Evolutionary conservation across 495 filamentous ascomycete species (phyloP).

Genomic region (Diplogelasinospora grovesii): DNA sequence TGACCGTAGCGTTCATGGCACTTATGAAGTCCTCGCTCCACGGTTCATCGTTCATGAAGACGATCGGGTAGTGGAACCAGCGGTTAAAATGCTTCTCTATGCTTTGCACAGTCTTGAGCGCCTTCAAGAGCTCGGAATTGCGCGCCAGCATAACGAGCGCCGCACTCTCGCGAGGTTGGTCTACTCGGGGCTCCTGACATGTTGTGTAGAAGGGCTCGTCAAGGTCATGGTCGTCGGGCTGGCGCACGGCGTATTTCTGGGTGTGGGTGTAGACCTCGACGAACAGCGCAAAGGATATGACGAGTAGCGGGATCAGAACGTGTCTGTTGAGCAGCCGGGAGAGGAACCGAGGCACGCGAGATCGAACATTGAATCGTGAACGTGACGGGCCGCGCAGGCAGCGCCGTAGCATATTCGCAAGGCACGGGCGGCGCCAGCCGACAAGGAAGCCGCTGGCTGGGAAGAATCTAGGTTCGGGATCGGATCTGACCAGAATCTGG

Average conservation of each 20-base stretch:
- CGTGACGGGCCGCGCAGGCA: too few species aligned
- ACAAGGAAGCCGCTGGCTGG: too few species aligned
- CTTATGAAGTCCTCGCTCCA: conserved; percentile 83
- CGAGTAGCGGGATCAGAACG: conserved; percentile 8
- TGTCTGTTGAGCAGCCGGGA: too few species aligned
- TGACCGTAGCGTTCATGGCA: conserved; percentile 71
- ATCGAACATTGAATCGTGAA: too few species aligned
- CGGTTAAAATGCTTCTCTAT: conserved; percentile 96
- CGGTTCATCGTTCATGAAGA: conserved; percentile 88
- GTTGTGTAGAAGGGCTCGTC: conserved; percentile 37
- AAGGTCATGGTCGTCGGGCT: conserved; percentile 26
- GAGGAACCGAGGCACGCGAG: too few species aligned
- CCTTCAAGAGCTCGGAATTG: conserved; percentile 84
- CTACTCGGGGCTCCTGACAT: conserved; percentile 34
- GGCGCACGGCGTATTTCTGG: conserved; percentile 21
- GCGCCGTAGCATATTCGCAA: too few species aligned
- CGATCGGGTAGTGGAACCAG: conserved; percentile 95
- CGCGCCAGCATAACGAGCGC: conserved; percentile 89
- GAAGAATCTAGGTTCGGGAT: too few species aligned
- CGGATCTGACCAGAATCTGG: too few species aligned
- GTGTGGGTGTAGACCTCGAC: conserved; percentile 28
- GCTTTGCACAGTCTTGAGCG: conserved; percentile 84
- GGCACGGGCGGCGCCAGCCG: too few species aligned
- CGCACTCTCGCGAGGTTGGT: conserved; percentile 76
- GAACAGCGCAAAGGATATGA: conserved; percentile 15